Evolutionary conservation across 345 rosid genomes (phyloP).

Genomic region (Syzygium oleosum): DNA sequence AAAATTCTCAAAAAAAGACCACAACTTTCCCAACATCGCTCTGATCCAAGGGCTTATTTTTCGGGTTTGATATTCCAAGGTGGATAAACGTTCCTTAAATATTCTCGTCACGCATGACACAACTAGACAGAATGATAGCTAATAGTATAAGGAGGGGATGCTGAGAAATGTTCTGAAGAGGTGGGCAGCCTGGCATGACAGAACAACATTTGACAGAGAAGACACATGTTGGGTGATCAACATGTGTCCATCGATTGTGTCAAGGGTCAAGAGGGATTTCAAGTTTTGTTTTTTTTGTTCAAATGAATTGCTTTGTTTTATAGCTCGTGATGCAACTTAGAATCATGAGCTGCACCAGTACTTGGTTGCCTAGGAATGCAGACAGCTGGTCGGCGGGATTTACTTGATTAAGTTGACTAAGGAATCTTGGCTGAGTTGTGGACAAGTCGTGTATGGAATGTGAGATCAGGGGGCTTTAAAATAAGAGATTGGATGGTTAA

Average conservation of each 20-base stretch:
- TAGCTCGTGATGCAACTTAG: background rate
- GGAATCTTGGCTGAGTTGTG: background rate
- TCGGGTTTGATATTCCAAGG: background rate
- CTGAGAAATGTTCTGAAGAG: background rate
- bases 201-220: background rate
- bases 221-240: background rate
- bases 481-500: background rate
- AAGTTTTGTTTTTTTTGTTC: accelerated
- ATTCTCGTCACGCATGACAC: background rate
- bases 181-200: background rate
- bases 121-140: background rate
- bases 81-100: background rate
- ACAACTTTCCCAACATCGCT: background rate
- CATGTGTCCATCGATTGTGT: background rate
- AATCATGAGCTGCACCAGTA: background rate
- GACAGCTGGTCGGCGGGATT: background rate
- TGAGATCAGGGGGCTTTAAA: background rate
- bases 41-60: background rate
- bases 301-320: background rate
- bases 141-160: background rate
- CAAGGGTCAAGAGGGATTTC: background rate
- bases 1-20: background rate
- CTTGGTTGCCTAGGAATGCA: background rate
- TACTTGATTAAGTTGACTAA: background rate
- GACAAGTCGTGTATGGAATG: background rate